phyloP scores from a whole-genome alignment of 2,329 filamentous ascomycete species.

The Venturia nashicola region DNA sequence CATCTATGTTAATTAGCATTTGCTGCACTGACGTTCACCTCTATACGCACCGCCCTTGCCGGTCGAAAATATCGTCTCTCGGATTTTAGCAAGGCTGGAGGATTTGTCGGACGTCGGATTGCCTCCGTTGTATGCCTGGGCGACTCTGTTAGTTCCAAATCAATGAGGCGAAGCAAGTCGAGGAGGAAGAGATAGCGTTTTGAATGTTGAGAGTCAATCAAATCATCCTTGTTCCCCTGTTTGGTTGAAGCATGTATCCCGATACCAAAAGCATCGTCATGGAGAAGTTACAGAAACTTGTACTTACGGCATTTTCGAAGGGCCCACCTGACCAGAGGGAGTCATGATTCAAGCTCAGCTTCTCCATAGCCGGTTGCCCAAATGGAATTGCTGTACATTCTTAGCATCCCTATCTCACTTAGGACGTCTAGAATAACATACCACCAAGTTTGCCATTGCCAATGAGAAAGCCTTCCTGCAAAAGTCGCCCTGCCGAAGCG shows the following conservation, averaged over 20 bases:
- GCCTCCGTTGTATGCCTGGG: conserved; percentile 22
- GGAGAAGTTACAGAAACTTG: not conserved
- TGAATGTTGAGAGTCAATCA: not conserved
- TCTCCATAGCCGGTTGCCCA: conserved; percentile 31
- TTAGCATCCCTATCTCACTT: not conserved
- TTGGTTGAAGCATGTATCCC: not conserved
- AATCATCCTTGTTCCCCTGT: not conserved
- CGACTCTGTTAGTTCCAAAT: not conserved
- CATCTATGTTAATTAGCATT: conserved; percentile 16
- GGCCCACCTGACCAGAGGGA: conserved; percentile 39
- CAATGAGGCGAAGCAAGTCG: not conserved
- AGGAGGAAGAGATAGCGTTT: not conserved
- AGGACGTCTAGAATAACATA: conserved; percentile 12
- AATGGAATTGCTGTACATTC: conserved; percentile 27
- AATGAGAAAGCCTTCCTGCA: conserved; percentile 28
- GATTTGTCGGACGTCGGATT: conserved; percentile 29
- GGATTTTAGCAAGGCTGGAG: conserved; percentile 28
- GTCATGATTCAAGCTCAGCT: conserved; percentile 35
- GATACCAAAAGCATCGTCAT: not conserved
- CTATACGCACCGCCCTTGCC: conserved; percentile 31
- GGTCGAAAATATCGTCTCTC: conserved; percentile 36
- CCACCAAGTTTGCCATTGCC: conserved; percentile 38
- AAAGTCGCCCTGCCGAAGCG: conserved; percentile 14
- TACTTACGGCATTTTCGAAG: conserved; percentile 29
- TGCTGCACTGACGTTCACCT: not conserved